Percentiles rank a stretch among this genome's conserved stretches.
phyloP scores from a whole-genome alignment of 768 basidiomycete species.

The Leucogyrophana mollusca region DNA sequence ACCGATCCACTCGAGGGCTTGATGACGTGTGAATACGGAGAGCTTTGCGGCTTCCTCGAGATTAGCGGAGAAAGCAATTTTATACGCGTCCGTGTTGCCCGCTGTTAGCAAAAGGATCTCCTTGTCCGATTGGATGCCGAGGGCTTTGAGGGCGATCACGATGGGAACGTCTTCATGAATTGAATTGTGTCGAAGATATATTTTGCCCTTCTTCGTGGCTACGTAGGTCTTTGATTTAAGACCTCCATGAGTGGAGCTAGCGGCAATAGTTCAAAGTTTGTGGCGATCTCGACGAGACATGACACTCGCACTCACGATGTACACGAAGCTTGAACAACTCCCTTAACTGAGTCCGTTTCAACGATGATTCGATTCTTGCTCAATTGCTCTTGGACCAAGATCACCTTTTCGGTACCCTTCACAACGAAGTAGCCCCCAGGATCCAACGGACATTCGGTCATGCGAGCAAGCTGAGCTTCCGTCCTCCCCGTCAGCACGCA shows the following conservation, averaged over 20 bases:
- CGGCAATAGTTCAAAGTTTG: conserved; percentile 8
- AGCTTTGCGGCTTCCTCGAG: conserved; percentile 92
- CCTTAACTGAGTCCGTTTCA: conserved; percentile 88
- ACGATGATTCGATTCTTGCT: conserved; percentile 99
- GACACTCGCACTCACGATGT: conserved; percentile 70
- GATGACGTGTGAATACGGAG: conserved; percentile 88
- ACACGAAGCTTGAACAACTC: conserved; percentile 90
- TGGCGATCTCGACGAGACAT: neutral
- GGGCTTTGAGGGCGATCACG: conserved; percentile 92
- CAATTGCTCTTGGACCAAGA: conserved; percentile 96
- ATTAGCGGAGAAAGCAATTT: conserved; percentile 82
- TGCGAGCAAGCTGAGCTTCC: conserved; percentile 83
- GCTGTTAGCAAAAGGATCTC: conserved; percentile 94
- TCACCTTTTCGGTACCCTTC: conserved; percentile 99
- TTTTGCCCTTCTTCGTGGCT: conserved; percentile 89
- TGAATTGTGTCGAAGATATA: conserved; percentile 97
- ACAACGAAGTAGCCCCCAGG: conserved; percentile 99
- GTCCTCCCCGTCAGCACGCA: conserved; percentile 81
- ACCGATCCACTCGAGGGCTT: conserved; percentile 95
- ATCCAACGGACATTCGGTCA: conserved; percentile 97
- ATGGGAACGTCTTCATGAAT: conserved; percentile 97
- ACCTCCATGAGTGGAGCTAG: conserved; percentile 76
- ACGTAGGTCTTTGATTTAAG: conserved; percentile 98
- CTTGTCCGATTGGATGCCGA: conserved; percentile 96
- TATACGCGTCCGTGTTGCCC: conserved; percentile 88